Conservation (phyloP, 495 filamentous ascomycete species). For the Penicillium paradoxum region DNA sequence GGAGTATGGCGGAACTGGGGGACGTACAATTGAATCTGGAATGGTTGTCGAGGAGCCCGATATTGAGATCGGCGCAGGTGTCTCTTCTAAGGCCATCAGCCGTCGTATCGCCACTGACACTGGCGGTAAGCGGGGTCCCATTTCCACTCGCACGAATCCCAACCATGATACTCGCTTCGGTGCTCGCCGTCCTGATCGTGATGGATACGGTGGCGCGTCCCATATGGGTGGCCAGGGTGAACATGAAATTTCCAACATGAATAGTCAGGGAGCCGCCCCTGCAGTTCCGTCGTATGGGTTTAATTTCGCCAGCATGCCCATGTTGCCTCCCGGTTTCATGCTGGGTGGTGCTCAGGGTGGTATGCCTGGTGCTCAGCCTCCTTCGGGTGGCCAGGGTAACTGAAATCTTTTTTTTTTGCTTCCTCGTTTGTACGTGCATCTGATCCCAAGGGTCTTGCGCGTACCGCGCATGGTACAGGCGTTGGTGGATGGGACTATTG, state of each 20-base stretch:
- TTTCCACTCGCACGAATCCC: slow-evolving; percentile 55
- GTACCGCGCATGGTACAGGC: slow-evolving; percentile 1
- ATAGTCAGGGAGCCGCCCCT: slow-evolving; percentile 54
- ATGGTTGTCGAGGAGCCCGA: slow-evolving; percentile 95
- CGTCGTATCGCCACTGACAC: slow-evolving; percentile 76
- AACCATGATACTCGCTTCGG: slow-evolving; percentile 34
- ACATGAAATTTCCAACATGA: slow-evolving; percentile 38
- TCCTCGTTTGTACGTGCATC: slow-evolving; percentile 1
- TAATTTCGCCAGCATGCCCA: slow-evolving; percentile 62
- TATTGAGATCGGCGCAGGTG: slow-evolving; percentile 96
- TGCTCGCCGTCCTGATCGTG: slow-evolving; percentile 35
- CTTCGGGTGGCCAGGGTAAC: slow-evolving; percentile 43
- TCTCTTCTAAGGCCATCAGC: slow-evolving; percentile 92
- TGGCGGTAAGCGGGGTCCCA: slow-evolving; percentile 66
- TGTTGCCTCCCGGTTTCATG: slow-evolving; percentile 63
- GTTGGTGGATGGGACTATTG: slow-evolving; percentile 1
- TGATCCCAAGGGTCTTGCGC: neutral
- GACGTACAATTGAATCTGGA: slow-evolving; percentile 69
- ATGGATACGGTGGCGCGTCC: slow-evolving; percentile 11
- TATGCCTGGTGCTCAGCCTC: slow-evolving; percentile 36
- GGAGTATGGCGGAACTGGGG: slow-evolving; percentile 89
- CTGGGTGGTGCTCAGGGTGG: slow-evolving; percentile 41
- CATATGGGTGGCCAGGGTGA: slow-evolving; percentile 13
- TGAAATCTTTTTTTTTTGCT: slow-evolving; percentile 21
- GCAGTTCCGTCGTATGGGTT: slow-evolving; percentile 65